These are phyloP conservation scores for Onygenales sp. DNA, from an alignment of 2,329 filamentous ascomycete genomes.

Conservation along the genomic window DNA sequence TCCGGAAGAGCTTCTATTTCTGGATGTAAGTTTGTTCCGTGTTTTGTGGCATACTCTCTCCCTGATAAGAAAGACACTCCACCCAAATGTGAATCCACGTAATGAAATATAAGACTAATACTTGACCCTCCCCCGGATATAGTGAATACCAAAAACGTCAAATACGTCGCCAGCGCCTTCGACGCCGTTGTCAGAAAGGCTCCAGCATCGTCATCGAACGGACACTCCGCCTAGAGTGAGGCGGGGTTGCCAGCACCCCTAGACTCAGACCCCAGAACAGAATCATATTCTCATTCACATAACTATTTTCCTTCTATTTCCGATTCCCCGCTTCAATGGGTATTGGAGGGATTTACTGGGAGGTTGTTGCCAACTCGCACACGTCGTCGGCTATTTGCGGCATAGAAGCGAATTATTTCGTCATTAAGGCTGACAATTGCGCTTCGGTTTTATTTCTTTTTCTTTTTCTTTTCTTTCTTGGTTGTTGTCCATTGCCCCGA, in stretches of 20 bases:
- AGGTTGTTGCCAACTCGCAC: background rate
- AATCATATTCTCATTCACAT: too few relatives aligned
- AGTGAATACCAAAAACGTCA: conserved; percentile 15
- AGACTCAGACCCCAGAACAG: background rate
- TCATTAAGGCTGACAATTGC: background rate
- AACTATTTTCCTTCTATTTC: too few relatives aligned
- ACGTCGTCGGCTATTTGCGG: background rate
- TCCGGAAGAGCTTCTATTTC: conserved; percentile 18
- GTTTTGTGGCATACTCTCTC: background rate
- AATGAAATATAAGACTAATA: too few relatives aligned
- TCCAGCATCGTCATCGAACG: background rate
- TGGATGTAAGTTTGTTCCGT: conserved; percentile 13
- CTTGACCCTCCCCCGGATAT: background rate
- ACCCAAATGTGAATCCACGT: background rate
- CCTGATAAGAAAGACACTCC: background rate
- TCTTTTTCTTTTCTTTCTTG: background rate
- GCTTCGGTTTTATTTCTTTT: background rate
- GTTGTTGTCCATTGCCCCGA: background rate
- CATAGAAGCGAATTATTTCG: background rate
- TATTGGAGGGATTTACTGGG: too few relatives aligned
- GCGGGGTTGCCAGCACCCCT: too few relatives aligned
- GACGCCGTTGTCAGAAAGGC: conserved; percentile 10
- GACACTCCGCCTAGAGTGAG: too few relatives aligned
- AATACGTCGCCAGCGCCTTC: conserved; percentile 14
- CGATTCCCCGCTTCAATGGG: too few relatives aligned